Base-by-base conservation (phyloP, 2,329 filamentous ascomycete species). In the Sodiomyces alkalinus region DNA sequence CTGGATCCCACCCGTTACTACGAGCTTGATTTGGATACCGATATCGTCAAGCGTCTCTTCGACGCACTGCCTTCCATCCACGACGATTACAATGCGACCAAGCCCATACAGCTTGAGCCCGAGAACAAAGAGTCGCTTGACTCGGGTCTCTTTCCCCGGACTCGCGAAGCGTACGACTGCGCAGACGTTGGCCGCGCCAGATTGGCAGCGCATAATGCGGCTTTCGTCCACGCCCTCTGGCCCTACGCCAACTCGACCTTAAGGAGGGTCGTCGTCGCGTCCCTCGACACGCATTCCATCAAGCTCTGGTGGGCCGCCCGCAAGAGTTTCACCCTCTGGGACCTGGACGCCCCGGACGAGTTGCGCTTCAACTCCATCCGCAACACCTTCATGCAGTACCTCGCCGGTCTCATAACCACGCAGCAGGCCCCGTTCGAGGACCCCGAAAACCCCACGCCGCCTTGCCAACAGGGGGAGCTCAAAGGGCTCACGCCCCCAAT, bases 231-330 rank as follows among this genome's bases (percentile, higher is more conserved):
- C 5, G 33, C 33, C 10, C 21, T 37, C 11, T 37, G 35, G 35
- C 33, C 33, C 12, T 36, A 24, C 14, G 30, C 31, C 23, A 37
- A 37, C 23, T 37, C 35, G 2, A 22, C 20, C 13, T 18, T 35
- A 5, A 17, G 29, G 16, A n/a, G 14, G 5, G 19, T 37, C 31
- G 9, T 33, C 16, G 8, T 17, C 18, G 10, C n/a, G 3, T 26
- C 33, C 7, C 10, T 20, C 2, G 28, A 27, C 23, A 22, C 24
- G 16, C 16, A 26, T 7, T 32, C 33, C 27, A 16, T 27, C 19
- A 13, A 29, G 5, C 28, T 31, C 16, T 37, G 35, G 35, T 30
- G 26, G 30, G 17, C 28, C 11, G 23, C 26, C 13, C 33, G 35
- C n/a, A 24, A 24, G n/a, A 31, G 33, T 8, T 37, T 37, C 11